Percentiles rank a stretch among this genome's conserved stretches.
phyloP scores from a whole-genome alignment of 1,284 basidiomycete species.

The Microbotryomycetes sp. region DNA sequence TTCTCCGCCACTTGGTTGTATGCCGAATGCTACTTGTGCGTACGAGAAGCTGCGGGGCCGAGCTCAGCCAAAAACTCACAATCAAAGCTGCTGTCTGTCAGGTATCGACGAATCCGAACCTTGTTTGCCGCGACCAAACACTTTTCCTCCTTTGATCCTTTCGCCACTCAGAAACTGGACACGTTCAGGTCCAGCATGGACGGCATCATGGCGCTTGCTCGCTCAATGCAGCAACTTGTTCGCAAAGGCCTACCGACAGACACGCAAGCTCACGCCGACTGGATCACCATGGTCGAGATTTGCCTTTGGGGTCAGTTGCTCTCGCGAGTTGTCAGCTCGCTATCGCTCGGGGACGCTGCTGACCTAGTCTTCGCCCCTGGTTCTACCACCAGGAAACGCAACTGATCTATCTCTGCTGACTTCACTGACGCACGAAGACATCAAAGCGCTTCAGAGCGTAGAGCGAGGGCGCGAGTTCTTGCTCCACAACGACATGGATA shows the following conservation, averaged over 20 bases:
- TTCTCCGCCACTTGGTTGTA: conserved; percentile 88
- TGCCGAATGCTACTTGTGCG: conserved; percentile 67
- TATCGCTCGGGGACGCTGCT: too few relatives aligned
- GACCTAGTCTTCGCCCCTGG: conserved; percentile 14
- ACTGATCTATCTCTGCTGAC: conserved; percentile 78
- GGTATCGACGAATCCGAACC: conserved; percentile 76
- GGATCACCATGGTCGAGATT: conserved; percentile 80
- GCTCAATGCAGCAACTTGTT: conserved; percentile 21
- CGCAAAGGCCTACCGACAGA: conserved; percentile 45
- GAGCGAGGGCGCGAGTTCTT: conserved; percentile 71
- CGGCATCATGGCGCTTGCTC: conserved; percentile 57
- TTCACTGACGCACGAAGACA: conserved; percentile 68
- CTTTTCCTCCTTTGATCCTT: conserved; percentile 81
- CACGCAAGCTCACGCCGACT: conserved; percentile 53
- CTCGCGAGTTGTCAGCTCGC: too few relatives aligned
- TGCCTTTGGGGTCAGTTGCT: conserved; percentile 62
- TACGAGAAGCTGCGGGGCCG: conserved; percentile 7
- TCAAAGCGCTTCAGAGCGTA: conserved; percentile 74
- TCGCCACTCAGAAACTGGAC: conserved; percentile 69
- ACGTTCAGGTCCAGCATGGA: conserved; percentile 73
- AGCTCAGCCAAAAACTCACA: background rate
- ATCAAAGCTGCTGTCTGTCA: conserved; percentile 39
- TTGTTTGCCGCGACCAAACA: conserved; percentile 63
- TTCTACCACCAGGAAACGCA: conserved; percentile 10
- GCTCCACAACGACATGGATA: conserved; percentile 71